Base-by-base conservation (phyloP, 805 yeast genomes). In the Metschnikowia dekortorum region DNA sequence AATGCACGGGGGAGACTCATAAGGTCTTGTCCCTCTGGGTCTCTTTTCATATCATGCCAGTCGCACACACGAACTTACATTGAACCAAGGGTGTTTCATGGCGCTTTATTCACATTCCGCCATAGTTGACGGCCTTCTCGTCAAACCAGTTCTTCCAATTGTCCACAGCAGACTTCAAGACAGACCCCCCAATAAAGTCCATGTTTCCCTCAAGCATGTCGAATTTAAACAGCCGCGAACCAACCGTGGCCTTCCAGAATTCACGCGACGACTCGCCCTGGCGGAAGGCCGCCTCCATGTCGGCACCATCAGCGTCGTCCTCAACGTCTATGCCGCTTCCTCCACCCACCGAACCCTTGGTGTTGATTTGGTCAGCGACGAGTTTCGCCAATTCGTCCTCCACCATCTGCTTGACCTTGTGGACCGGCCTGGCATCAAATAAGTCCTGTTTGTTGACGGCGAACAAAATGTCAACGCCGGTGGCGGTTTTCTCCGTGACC, bases 381-480 rank as follows among this genome's bases (percentile, higher is more conserved):
- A 83, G 69, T 42, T 75, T 74, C 41, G 80, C 78, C 56, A 90
- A 76, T 62, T 87, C 95, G 6, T 63, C 54, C 60, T 86, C 92
- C 49, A 92, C 66, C 38, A 81, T 64, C 28, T 74, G 73, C 56
- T 71, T 76, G 46, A 91, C 79, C 61, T 85, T 83, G 46, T 68
- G 59, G 8, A 83, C 74, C 18, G 94, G 92, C 58, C 89, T 79
- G 13, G 95, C 80, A 53, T 89, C 88, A 70, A 94, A 94, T 37
- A 84, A 77, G 59, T 94, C 98, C 46, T 80, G 78, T 65, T 92
- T 92, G 71, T 92, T 92, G 53, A 94, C 83, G 14, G 91, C 94
- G 51, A 94, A 69, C 44, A 87, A 70, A 39, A 87, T 74, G 62
- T 88, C 92, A 22, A 87, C 76, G 3, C 95, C 95, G 53, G 80